Evolutionary conservation across 768 basidiomycete species (phyloP).

Genomic region (Serendipita indica): DNA sequence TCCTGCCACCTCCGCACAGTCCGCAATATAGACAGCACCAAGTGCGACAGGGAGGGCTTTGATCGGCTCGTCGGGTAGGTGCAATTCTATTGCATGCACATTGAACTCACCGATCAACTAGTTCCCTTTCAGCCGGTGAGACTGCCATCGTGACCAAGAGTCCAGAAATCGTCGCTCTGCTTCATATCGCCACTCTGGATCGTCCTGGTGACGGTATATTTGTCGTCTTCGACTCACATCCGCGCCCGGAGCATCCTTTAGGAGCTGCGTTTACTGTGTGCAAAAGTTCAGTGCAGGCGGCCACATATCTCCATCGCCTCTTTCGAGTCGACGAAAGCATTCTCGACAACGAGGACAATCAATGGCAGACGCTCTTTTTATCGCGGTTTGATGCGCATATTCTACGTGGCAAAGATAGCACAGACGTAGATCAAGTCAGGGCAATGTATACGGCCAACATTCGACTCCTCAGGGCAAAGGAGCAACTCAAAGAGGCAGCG

Average conservation of each 20-base stretch:
- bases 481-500: conserved; percentile 28
- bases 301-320: conserved; percentile 12
- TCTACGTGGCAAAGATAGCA: neutral
- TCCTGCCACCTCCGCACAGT: conserved; percentile 24
- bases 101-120: no score
- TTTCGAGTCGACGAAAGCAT: conserved; percentile 11
- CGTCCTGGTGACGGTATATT: conserved; percentile 23
- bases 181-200: conserved; percentile 23
- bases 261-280: conserved; percentile 47
- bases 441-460: conserved; percentile 38
- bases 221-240: conserved; percentile 54
- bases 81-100: no score
- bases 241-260: conserved; percentile 34
- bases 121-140: neutral
- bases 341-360: neutral
- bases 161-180: conserved; percentile 49
- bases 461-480: conserved; percentile 29
- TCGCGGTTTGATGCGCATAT: conserved; percentile 45
- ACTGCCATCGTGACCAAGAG: conserved; percentile 50
- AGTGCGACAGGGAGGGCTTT: conserved; percentile 9
- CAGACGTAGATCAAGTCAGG: conserved; percentile 18
- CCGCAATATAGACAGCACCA: neutral
- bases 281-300: conserved; percentile 1
- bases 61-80: neutral
- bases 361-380: conserved; percentile 36